Conservation (phyloP, 1,284 basidiomycete genomes). For the Malassezia arunalokei region DNA sequence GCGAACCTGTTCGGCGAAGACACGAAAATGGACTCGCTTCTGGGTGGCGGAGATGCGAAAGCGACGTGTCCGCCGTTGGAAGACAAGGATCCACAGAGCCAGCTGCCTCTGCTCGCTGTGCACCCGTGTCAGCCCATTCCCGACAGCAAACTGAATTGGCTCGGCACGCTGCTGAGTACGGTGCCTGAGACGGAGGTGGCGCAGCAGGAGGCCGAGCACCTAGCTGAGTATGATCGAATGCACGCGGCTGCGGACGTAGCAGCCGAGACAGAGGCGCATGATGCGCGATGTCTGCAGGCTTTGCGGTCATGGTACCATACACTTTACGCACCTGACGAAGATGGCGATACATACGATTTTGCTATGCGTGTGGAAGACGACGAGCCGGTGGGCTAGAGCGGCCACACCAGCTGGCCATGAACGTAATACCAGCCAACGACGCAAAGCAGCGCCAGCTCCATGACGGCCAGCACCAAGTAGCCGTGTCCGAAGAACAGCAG, state of each 20-base stretch:
- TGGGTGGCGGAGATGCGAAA: not conserved
- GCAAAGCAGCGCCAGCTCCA: constrained; percentile 26
- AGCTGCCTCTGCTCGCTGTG: constrained; percentile 20
- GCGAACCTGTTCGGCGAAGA: constrained; percentile 24
- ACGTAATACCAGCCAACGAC: constrained; percentile 29
- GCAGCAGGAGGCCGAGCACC: constrained; percentile 17
- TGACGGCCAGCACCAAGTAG: constrained; percentile 46
- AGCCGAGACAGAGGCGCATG: constrained; percentile 22
- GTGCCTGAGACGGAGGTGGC: constrained; percentile 26
- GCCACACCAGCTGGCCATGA: not conserved
- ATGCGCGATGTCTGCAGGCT: constrained; percentile 21
- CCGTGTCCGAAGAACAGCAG: constrained; percentile 64
- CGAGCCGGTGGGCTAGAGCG: not conserved
- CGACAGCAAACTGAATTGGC: constrained; percentile 30
- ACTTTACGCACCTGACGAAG: constrained; percentile 25
- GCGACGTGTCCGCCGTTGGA: constrained; percentile 19
- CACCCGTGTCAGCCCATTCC: constrained; percentile 28
- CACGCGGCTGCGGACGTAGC: constrained; percentile 7
- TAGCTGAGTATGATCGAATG: constrained; percentile 19
- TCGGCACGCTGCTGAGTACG: constrained; percentile 30
- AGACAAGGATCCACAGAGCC: constrained; percentile 24
- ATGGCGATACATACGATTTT: constrained; percentile 27
- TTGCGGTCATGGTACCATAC: constrained; percentile 30
- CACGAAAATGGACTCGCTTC: constrained; percentile 15
- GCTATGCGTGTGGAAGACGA: constrained; percentile 22